Evolutionary conservation across 345 rosid genomes (phyloP).

Genomic region (Hibiscus mutabilis): DNA sequence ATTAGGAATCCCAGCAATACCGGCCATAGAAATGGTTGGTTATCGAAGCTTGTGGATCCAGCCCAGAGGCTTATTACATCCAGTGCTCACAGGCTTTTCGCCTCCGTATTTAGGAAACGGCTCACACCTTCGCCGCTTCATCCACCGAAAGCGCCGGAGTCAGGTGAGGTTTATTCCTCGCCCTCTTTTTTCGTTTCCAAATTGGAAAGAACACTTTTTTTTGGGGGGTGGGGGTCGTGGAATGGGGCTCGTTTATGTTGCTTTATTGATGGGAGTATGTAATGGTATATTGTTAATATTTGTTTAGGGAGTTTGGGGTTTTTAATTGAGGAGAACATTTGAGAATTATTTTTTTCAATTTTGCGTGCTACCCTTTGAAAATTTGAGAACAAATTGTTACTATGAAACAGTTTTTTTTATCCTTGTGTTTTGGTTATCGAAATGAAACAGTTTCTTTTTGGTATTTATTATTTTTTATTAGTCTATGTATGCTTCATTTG

Average conservation of each 20-base stretch:
- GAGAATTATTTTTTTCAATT: neutral
- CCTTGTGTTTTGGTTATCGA: neutral
- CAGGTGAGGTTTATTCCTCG: conserved; percentile 26
- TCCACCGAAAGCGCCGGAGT: conserved; percentile 28
- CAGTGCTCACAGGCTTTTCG: conserved; percentile 69
- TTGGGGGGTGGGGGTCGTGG: too few relatives aligned
- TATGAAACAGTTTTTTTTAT: neutral
- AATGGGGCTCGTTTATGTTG: neutral
- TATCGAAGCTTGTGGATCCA: conserved; percentile 86
- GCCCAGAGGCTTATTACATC: conserved; percentile 70
- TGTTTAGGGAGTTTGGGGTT: neutral
- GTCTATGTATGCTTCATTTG: neutral
- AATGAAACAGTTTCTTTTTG: neutral
- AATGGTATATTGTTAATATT: too few relatives aligned
- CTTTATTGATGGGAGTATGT: neutral
- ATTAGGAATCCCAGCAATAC: conserved; percentile 33
- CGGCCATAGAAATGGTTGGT: conserved; percentile 47
- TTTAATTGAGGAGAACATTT: neutral
- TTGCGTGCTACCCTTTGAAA: neutral
- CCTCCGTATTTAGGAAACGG: conserved; percentile 69
- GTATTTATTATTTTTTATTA: neutral
- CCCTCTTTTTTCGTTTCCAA: neutral
- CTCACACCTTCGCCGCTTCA: conserved; percentile 40
- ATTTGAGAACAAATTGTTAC: neutral
- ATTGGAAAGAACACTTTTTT: neutral